These are phyloP conservation scores for Fusarium sublunatum DNA, from an alignment of 2,329 filamentous ascomycete genomes.

Conservation along the genomic window DNA sequence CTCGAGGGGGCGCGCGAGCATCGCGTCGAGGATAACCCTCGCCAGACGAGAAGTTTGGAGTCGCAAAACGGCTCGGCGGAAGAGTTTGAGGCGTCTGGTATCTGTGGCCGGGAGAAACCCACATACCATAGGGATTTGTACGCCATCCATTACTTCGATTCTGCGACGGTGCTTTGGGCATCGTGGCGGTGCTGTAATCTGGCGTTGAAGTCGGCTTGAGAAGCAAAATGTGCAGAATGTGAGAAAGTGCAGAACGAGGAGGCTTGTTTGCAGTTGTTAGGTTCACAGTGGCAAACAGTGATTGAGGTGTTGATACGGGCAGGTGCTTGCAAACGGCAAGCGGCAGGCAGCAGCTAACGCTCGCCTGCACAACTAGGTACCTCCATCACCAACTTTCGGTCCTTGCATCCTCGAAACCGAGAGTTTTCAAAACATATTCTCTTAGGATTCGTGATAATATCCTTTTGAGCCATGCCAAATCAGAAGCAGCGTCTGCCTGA, in stretches of 20 bases:
- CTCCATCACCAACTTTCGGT: neutral
- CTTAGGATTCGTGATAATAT: too few relatives aligned
- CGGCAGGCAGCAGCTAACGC: constrained; percentile 1
- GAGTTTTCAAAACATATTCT: too few relatives aligned
- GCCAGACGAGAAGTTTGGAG: neutral
- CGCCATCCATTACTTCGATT: neutral
- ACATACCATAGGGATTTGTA: neutral
- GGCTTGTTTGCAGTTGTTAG: neutral
- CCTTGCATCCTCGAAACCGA: too few relatives aligned
- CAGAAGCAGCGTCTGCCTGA: neutral
- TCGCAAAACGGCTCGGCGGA: neutral
- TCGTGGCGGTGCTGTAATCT: neutral
- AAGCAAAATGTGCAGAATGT: neutral
- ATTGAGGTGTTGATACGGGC: neutral
- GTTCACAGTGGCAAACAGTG: neutral
- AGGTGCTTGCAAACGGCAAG: neutral
- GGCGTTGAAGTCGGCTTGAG: neutral
- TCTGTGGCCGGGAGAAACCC: too few relatives aligned
- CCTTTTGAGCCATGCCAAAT: neutral
- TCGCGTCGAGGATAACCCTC: too few relatives aligned
- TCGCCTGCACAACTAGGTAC: too few relatives aligned
- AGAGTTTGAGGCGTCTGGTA: too few relatives aligned
- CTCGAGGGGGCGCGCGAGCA: neutral
- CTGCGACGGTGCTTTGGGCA: neutral
- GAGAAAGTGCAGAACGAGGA: neutral